These are phyloP conservation scores for Naematelia encephala DNA, from an alignment of 768 basidiomycete genomes.

Conservation along the genomic window DNA sequence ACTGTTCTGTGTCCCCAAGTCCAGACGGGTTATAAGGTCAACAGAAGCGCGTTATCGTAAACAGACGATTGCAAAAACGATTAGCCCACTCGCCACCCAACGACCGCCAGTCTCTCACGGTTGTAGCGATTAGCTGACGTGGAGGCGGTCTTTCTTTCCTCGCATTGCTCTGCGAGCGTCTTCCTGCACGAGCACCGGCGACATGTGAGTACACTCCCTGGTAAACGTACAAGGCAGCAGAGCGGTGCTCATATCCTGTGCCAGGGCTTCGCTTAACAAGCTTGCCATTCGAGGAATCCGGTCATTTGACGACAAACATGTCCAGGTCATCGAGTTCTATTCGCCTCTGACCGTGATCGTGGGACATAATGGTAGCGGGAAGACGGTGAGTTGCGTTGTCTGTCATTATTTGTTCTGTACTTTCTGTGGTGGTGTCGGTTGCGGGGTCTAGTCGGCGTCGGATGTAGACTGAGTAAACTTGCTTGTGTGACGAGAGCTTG, in stretches of 20 bases:
- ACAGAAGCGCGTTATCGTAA: no score
- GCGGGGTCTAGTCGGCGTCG: no score
- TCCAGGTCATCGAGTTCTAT: slow-evolving; percentile 93
- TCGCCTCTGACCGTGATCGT: slow-evolving; percentile 97
- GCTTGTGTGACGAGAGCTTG: neutral
- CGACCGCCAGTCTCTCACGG: neutral
- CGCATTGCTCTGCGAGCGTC: neutral
- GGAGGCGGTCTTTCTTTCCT: slow-evolving; percentile 4
- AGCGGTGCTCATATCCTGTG: no score
- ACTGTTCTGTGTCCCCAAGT: neutral
- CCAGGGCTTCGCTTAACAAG: slow-evolving; percentile 76
- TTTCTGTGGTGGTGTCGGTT: neutral
- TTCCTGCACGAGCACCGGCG: neutral
- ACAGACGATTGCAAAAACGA: no score
- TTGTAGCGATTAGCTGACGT: neutral
- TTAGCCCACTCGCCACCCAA: no score
- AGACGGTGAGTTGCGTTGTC: slow-evolving; percentile 59
- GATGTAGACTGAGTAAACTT: neutral
- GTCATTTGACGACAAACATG: slow-evolving; percentile 92
- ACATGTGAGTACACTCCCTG: neutral
- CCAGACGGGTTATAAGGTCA: no score
- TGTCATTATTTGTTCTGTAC: neutral
- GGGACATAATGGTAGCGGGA: slow-evolving; percentile 96
- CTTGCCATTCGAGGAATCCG: slow-evolving; percentile 88
- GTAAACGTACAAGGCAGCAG: no score